These are phyloP conservation scores for Lasiodiplodia citricola DNA, from an alignment of 2,329 filamentous ascomycete species.

Conservation along the genomic window DNA sequence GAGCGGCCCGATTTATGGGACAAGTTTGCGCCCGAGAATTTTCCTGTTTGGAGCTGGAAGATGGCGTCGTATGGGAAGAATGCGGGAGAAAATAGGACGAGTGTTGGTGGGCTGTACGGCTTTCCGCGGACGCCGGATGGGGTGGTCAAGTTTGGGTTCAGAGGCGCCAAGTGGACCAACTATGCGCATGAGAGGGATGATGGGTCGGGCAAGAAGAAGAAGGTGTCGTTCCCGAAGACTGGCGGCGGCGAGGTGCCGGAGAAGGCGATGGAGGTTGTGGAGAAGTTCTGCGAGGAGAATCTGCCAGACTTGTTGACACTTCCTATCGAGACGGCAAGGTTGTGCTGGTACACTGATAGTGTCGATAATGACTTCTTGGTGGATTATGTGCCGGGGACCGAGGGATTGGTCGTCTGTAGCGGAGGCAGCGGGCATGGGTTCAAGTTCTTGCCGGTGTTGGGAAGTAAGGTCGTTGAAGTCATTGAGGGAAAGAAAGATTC, in stretches of 20 bases:
- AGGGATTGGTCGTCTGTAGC: constrained; percentile 37
- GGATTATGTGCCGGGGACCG: constrained; percentile 31
- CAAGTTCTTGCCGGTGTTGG: constrained; percentile 40
- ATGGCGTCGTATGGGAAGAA: constrained; percentile 30
- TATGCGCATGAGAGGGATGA: constrained; percentile 37
- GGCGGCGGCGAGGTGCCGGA: constrained; percentile 3
- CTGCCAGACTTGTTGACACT: constrained; percentile 51
- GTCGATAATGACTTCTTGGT: constrained; percentile 38
- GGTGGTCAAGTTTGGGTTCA: constrained; percentile 57
- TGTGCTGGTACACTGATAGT: constrained; percentile 32
- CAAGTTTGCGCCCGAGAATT: constrained; percentile 50
- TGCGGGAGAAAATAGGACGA: constrained; percentile 40
- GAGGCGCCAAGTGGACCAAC: constrained; percentile 56
- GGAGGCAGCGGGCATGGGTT: constrained; percentile 41
- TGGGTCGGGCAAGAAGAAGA: not conserved
- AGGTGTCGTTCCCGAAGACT: constrained; percentile 12
- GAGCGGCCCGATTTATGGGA: constrained; percentile 44
- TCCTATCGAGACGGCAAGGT: constrained; percentile 15
- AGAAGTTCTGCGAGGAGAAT: constrained; percentile 46
- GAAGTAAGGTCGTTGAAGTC: constrained; percentile 36
- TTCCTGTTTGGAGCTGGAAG: constrained; percentile 51
- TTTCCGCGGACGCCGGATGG: constrained; percentile 53
- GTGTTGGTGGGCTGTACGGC: constrained; percentile 53
- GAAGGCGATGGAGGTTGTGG: constrained; percentile 35
- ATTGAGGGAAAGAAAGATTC: constrained; percentile 30